Evolutionary conservation across 345 rosid genomes (phyloP).

Genomic region (Balakata baccata): DNA sequence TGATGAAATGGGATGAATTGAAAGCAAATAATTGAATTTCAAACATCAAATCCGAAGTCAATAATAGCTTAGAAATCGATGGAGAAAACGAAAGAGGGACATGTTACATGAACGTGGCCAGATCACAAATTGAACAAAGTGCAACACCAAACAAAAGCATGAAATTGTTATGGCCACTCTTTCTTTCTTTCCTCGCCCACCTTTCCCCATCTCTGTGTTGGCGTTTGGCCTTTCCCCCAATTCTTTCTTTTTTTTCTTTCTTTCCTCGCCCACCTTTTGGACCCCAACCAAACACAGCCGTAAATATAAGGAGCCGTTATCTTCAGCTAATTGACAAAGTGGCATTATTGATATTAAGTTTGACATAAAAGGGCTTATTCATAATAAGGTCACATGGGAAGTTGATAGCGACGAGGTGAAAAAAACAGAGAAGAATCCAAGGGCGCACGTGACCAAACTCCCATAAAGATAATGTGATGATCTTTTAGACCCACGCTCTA

Average conservation of each 20-base stretch:
- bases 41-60: neutral
- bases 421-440: conserved; percentile 31
- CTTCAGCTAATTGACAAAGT: neutral
- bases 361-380: conserved; percentile 13
- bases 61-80: too few species aligned
- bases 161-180: neutral
- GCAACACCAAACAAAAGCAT: neutral
- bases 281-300: too few species aligned
- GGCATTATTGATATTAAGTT: conserved; percentile 22
- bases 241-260: too few species aligned
- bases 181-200: neutral
- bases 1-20: too few species aligned
- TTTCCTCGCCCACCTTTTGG: too few species aligned
- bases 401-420: conserved; percentile 8
- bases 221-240: too few species aligned
- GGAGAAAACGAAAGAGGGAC: neutral
- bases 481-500: neutral
- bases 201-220: too few species aligned
- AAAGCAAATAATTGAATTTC: neutral
- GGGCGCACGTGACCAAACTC: conserved; percentile 57
- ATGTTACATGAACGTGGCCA: conserved; percentile 19
- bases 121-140: neutral
- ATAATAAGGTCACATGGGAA: neutral
- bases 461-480: neutral
- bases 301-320: too few species aligned